These are phyloP conservation scores for Arachnomyces sp. DNA, from an alignment of 2,329 filamentous ascomycete species.

Conservation along the genomic window DNA sequence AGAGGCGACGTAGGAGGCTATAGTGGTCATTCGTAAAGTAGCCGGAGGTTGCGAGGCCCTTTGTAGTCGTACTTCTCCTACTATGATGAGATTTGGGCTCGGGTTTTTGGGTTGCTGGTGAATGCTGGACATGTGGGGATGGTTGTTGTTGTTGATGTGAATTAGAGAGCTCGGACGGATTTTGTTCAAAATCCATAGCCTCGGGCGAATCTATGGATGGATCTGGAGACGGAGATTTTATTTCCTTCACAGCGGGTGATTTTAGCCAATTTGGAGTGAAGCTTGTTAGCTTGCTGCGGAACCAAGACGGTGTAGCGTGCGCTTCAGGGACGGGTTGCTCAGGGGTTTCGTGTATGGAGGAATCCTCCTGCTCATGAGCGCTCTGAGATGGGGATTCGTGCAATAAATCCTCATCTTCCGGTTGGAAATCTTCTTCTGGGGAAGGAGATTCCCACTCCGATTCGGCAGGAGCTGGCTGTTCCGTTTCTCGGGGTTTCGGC, in stretches of 20 bases:
- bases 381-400: too few species aligned
- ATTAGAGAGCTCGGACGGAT: slow-evolving; percentile 10
- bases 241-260: slow-evolving; percentile 17
- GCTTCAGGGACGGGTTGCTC: slow-evolving; percentile 7
- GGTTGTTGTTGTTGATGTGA: slow-evolving; percentile 14
- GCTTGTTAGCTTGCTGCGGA: slow-evolving; percentile 24
- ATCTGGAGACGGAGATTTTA: slow-evolving; percentile 10
- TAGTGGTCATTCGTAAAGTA: slow-evolving; percentile 38
- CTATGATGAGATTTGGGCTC: slow-evolving; percentile 8
- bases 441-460: too few species aligned
- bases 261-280: slow-evolving; percentile 28
- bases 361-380: not conserved
- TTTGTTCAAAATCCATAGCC: not conserved
- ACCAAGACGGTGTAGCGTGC: slow-evolving; percentile 27
- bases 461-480: too few species aligned
- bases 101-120: slow-evolving; percentile 2
- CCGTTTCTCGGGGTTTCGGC: too few species aligned
- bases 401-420: too few species aligned
- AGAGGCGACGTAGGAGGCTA: slow-evolving; percentile 29
- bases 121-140: slow-evolving; percentile 4
- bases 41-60: slow-evolving; percentile 27
- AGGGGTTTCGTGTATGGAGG: not conserved
- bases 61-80: slow-evolving; percentile 8
- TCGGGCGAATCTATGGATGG: slow-evolving; percentile 1
- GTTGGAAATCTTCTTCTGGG: too few species aligned